phyloP scores from a whole-genome alignment of 1,284 basidiomycete species.

The Tilletia walkeri region DNA sequence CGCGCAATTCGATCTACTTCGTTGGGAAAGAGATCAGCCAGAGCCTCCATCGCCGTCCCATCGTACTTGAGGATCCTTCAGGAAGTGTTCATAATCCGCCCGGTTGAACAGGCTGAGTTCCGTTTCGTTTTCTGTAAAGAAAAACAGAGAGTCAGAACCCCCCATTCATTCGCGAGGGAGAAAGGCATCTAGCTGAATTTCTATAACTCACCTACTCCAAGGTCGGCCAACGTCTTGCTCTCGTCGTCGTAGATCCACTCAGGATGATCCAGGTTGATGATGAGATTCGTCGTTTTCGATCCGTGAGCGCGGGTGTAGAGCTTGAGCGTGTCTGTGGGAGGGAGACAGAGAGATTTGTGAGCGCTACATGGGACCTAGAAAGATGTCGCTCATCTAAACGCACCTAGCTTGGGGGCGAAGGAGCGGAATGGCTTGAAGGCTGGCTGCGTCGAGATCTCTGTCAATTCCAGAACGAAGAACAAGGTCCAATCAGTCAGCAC shows the following conservation, averaged over 20 bases:
- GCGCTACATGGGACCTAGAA: no score
- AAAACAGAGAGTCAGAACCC: no score
- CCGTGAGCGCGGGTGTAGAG: slow-evolving; percentile 92
- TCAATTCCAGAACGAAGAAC: neutral
- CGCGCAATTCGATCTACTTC: no score
- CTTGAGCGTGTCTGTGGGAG: slow-evolving; percentile 68
- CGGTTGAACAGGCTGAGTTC: slow-evolving; percentile 51
- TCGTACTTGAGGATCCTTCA: slow-evolving; percentile 43
- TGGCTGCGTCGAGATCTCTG: slow-evolving; percentile 35
- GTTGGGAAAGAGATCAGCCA: neutral
- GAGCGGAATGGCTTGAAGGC: slow-evolving; percentile 44
- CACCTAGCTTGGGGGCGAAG: slow-evolving; percentile 32
- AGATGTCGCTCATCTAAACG: no score
- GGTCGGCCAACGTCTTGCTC: slow-evolving; percentile 33
- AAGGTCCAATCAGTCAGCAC: slow-evolving; percentile 1
- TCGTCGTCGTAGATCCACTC: slow-evolving; percentile 46
- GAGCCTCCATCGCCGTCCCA: slow-evolving; percentile 34
- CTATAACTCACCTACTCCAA: slow-evolving; percentile 31
- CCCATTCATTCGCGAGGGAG: neutral
- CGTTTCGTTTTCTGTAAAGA: slow-evolving; percentile 44
- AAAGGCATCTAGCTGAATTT: no score
- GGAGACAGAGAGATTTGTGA: neutral
- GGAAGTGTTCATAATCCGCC: slow-evolving; percentile 43
- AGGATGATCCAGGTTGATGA: slow-evolving; percentile 53
- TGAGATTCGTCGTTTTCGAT: slow-evolving; percentile 65